Conservation (phyloP, 352 stramenopile species). For the Discostella stelligera region DNA sequence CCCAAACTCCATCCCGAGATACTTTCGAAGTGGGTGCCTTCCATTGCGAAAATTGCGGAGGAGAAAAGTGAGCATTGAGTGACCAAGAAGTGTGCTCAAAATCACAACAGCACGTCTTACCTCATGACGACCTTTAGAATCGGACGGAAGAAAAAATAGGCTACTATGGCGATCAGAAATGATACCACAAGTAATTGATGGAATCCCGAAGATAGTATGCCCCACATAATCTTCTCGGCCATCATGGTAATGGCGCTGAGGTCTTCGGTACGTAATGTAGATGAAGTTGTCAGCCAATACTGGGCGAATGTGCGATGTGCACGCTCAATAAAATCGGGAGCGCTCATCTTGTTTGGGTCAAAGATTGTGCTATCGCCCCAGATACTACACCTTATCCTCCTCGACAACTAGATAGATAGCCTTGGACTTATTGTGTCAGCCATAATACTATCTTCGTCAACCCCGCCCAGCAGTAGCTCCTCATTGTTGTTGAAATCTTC, state of each 20-base stretch:
- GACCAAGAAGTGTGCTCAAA: background rate
- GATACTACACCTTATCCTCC: no score
- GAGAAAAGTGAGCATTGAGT: background rate
- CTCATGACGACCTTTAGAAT: background rate
- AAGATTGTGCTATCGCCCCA: background rate
- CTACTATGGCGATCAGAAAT: background rate
- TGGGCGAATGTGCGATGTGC: background rate
- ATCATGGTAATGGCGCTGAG: background rate
- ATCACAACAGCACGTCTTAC: background rate
- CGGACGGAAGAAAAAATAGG: background rate
- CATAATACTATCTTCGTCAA: no score
- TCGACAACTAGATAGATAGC: no score
- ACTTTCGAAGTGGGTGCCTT: conserved; percentile 26
- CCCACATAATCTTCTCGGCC: background rate
- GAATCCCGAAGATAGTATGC: background rate
- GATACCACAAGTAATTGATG: background rate
- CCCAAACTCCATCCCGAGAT: conserved; percentile 36
- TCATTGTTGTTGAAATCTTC: no score
- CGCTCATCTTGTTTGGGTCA: background rate
- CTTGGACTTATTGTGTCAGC: no score
- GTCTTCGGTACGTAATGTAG: background rate
- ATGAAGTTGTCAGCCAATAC: background rate
- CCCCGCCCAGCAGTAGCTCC: no score
- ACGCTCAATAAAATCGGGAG: background rate
- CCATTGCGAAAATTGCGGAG: background rate